A percentile compares a stretch with the other conserved stretches of the same genome.
These are phyloP conservation scores for Chrysophaeum taylorii DNA, from an alignment of 352 stramenopile species.

Conservation along the genomic window DNA sequence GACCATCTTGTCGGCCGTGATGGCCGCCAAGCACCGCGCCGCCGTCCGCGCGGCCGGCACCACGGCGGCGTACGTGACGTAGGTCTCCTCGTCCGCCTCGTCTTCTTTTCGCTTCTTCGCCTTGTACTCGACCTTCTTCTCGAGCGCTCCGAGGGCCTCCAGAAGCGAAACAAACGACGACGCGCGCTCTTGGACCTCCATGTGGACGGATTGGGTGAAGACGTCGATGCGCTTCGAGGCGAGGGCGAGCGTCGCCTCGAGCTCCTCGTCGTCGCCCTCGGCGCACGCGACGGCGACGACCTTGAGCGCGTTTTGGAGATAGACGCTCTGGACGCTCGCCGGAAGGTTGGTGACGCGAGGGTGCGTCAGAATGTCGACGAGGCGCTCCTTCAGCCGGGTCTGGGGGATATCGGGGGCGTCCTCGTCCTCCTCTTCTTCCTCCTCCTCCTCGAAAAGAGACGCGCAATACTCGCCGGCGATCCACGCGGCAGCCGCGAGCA, in stretches of 20 bases:
- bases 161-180: slow-evolving; percentile 55
- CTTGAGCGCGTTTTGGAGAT: slow-evolving; percentile 83
- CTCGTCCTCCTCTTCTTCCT: slow-evolving; percentile 60
- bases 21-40: slow-evolving; percentile 32
- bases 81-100: slow-evolving; percentile 20
- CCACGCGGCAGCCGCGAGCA: slow-evolving; percentile 87
- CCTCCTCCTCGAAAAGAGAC: slow-evolving; percentile 67
- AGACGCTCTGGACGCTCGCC: slow-evolving; percentile 76
- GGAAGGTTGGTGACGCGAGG: slow-evolving; percentile 63
- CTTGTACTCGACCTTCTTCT: background rate
- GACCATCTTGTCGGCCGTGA: slow-evolving; percentile 64
- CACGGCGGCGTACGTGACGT: slow-evolving; percentile 45
- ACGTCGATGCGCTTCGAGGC: slow-evolving; percentile 64
- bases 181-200: slow-evolving; percentile 87
- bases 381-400: slow-evolving; percentile 66
- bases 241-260: slow-evolving; percentile 67
- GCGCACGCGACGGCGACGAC: slow-evolving; percentile 49
- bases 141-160: slow-evolving; percentile 34
- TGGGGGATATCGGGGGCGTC: slow-evolving; percentile 32
- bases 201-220: slow-evolving; percentile 76
- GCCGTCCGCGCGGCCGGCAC: slow-evolving; percentile 33
- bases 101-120: slow-evolving; percentile 18
- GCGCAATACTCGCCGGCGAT: slow-evolving; percentile 93
- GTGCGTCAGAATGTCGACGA: slow-evolving; percentile 66
- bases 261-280: slow-evolving; percentile 53